Percentiles rank a stretch among this genome's conserved stretches.
Evolutionary conservation across 768 basidiomycete species (phyloP).

Genomic region (Pleurotus djamor): DNA sequence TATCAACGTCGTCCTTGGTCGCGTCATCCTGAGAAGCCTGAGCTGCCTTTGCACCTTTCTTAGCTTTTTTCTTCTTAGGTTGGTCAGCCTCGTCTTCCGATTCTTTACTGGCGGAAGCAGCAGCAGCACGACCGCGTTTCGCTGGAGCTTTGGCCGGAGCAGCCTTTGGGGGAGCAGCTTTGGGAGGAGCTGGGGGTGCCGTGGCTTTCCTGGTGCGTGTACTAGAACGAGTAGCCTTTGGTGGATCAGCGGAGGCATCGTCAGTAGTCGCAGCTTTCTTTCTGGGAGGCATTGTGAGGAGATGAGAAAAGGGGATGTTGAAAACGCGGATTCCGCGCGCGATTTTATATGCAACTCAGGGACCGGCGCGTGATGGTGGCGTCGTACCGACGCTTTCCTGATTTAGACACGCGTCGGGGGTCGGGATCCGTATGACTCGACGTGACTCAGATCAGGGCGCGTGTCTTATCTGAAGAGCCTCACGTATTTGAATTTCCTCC

Average conservation of each 20-base stretch:
- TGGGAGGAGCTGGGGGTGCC: slow-evolving; percentile 12
- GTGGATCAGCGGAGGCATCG: slow-evolving; percentile 22
- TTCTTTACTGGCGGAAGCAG: slow-evolving; percentile 20
- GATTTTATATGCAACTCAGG: slow-evolving; percentile 11
- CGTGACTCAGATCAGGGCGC: neutral
- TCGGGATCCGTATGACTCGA: slow-evolving; percentile 7
- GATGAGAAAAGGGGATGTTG: slow-evolving; percentile 8
- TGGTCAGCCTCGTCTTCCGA: slow-evolving; percentile 25
- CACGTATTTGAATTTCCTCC: neutral
- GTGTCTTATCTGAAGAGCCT: neutral
- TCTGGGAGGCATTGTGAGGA: slow-evolving; percentile 38
- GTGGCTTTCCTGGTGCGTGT: slow-evolving; percentile 29
- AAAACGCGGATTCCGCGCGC: slow-evolving; percentile 8
- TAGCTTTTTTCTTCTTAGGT: slow-evolving; percentile 26
- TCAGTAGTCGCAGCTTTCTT: slow-evolving; percentile 36
- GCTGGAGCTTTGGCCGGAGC: slow-evolving; percentile 18
- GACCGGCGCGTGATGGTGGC: slow-evolving; percentile 11
- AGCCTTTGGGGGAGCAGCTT: slow-evolving; percentile 1
- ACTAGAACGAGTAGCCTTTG: slow-evolving; percentile 29
- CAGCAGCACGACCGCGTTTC: slow-evolving; percentile 24
- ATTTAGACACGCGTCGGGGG: slow-evolving; percentile 10
- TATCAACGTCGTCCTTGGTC: neutral
- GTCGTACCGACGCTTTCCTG: slow-evolving; percentile 10
- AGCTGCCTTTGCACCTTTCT: slow-evolving; percentile 17
- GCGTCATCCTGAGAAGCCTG: slow-evolving; percentile 18